phyloP scores from a whole-genome alignment of 495 filamentous ascomycete genomes.

The Penicillium silybi region DNA sequence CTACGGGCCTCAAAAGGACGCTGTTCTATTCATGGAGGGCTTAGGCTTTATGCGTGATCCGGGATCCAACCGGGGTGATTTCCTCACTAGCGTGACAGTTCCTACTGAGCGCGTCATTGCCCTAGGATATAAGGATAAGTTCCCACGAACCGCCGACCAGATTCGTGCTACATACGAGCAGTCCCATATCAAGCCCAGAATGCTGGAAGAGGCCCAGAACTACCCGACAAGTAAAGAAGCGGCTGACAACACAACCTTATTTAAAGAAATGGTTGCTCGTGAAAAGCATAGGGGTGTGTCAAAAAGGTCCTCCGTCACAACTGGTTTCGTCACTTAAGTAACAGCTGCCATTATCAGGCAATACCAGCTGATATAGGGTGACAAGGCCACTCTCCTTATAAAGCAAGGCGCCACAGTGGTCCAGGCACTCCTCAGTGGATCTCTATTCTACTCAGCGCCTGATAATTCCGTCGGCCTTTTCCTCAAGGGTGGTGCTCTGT shows the following conservation, averaged over 20 bases:
- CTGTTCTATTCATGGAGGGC: slow-evolving; percentile 61
- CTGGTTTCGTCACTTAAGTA: slow-evolving; percentile 43
- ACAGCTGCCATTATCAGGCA: too few species aligned
- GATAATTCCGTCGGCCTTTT: slow-evolving; percentile 41
- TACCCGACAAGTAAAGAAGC: too few species aligned
- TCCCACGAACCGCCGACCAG: too few species aligned
- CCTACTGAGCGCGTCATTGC: slow-evolving; percentile 58
- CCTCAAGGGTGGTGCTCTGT: slow-evolving; percentile 51
- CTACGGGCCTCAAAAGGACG: slow-evolving; percentile 54
- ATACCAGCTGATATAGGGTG: slow-evolving; percentile 56
- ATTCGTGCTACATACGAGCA: too few species aligned
- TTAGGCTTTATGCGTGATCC: slow-evolving; percentile 33
- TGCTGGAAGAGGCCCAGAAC: too few species aligned
- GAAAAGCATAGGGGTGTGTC: too few species aligned
- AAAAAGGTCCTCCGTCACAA: too few species aligned
- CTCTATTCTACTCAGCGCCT: slow-evolving; percentile 35
- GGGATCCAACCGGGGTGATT: slow-evolving; percentile 48
- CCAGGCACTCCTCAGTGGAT: slow-evolving; percentile 38
- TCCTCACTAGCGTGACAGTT: slow-evolving; percentile 68
- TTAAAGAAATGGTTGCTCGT: too few species aligned
- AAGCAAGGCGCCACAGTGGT: slow-evolving; percentile 43
- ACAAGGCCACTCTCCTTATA: slow-evolving; percentile 55
- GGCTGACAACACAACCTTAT: too few species aligned
- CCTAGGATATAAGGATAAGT: slow-evolving; percentile 45
- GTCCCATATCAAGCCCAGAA: too few species aligned